Evolutionary conservation across 1,139 yeast species (phyloP).

Genomic region (Entelexis sorbosivorans): DNA sequence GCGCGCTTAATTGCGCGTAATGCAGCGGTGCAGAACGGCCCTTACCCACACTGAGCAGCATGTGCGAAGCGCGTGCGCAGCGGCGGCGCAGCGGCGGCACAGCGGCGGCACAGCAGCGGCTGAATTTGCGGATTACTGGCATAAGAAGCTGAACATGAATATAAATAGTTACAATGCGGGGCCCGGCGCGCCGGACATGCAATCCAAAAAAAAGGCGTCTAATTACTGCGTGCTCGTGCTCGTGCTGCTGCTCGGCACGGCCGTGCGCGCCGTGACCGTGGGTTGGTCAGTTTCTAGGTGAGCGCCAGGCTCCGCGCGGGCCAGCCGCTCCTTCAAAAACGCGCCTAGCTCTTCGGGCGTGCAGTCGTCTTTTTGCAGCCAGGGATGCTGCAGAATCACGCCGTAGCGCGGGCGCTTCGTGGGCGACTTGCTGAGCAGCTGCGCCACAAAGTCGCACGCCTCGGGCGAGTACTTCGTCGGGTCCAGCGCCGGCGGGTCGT

Average conservation of each 20-base stretch:
- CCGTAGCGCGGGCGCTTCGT: conserved; percentile 73
- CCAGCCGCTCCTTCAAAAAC: conserved; percentile 29
- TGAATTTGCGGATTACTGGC: neutral
- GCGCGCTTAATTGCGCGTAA: neutral
- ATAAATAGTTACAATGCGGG: conserved; percentile 5
- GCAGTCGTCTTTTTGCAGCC: conserved; percentile 49
- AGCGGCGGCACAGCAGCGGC: too few relatives aligned
- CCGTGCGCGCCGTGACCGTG: neutral
- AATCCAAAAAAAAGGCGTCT: neutral
- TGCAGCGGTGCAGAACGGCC: neutral
- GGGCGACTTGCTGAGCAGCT: conserved; percentile 75
- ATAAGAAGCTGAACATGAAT: neutral
- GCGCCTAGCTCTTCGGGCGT: conserved; percentile 38
- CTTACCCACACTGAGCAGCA: neutral
- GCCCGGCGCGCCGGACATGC: conserved; percentile 2
- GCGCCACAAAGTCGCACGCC: conserved; percentile 69
- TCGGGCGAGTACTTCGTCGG: conserved; percentile 48
- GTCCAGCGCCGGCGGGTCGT: conserved; percentile 78
- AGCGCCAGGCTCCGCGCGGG: conserved; percentile 9
- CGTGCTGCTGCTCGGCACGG: too few relatives aligned
- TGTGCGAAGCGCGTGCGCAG: neutral
- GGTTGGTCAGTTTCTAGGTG: conserved; percentile 2
- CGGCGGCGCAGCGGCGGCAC: too few relatives aligned
- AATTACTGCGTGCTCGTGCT: conserved; percentile 1
- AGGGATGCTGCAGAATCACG: conserved; percentile 63